phyloP scores from a whole-genome alignment of 139 green algal species.

The Monoraphidium neglectum region DNA sequence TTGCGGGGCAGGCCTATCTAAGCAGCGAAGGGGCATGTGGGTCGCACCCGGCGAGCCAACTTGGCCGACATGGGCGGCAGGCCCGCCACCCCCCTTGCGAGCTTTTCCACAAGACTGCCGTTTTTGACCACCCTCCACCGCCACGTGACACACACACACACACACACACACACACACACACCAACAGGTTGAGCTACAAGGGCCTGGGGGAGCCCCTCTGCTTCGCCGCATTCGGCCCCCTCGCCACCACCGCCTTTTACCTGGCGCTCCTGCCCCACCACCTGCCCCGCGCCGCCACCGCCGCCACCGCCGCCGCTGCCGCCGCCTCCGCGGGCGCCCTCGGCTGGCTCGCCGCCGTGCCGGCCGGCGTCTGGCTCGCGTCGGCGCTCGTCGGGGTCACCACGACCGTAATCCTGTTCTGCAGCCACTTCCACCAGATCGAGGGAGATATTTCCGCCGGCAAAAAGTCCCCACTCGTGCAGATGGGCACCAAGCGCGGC shows the following conservation, averaged over 20 bases:
- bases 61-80: too few relatives aligned
- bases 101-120: neutral
- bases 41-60: too few relatives aligned
- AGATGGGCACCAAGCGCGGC: constrained; percentile 65
- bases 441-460: constrained; percentile 73
- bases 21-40: too few relatives aligned
- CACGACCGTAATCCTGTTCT: constrained; percentile 93
- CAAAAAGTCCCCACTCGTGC: constrained; percentile 89
- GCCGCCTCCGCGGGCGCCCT: neutral
- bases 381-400: constrained; percentile 79
- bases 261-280: too few relatives aligned
- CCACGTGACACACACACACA: neutral
- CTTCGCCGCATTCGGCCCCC: constrained; percentile 95
- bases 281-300: constrained; percentile 3
- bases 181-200: constrained; percentile 88
- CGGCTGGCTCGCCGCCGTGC: constrained; percentile 3
- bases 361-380: constrained; percentile 38
- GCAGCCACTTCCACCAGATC: constrained; percentile 95
- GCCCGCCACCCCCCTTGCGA: neutral
- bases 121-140: neutral
- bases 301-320: neutral
- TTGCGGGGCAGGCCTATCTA: too few relatives aligned
- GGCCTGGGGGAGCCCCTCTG: constrained; percentile 97
- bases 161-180: neutral
- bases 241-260: constrained; percentile 94